These are phyloP conservation scores for Geotrichum siamense DNA, from an alignment of 1,139 yeast genomes.

Conservation along the genomic window DNA sequence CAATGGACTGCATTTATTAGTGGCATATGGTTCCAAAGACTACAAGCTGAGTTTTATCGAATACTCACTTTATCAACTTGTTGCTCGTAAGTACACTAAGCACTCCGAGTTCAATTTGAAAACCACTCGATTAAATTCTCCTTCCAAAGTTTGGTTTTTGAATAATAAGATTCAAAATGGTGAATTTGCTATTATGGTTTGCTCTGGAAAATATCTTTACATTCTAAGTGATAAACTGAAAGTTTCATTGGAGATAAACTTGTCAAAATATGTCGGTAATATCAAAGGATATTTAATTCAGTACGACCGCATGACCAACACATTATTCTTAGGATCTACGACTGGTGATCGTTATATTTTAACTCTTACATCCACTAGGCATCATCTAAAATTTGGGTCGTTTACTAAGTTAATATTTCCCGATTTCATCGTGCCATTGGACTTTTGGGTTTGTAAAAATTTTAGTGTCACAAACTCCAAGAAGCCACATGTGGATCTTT, in stretches of 20 bases:
- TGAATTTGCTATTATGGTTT: background rate
- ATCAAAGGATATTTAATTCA: background rate
- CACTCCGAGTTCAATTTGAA: background rate
- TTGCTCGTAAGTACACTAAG: conserved; percentile 2
- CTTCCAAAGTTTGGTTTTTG: conserved; percentile 10
- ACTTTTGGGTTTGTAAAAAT: conserved; percentile 10
- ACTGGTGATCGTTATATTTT: conserved; percentile 6
- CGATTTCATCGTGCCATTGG: conserved; percentile 7
- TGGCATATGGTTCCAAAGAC: background rate
- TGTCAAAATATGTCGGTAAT: background rate
- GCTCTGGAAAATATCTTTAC: background rate
- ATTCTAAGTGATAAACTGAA: conserved; percentile 4
- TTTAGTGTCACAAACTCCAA: background rate
- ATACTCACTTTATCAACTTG: conserved; percentile 6
- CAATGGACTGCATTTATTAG: conserved; percentile 2
- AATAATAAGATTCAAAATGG: background rate
- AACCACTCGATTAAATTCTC: background rate
- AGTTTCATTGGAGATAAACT: conserved; percentile 1
- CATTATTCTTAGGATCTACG: conserved; percentile 6
- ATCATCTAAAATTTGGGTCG: conserved; percentile 1
- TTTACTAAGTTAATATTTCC: conserved; percentile 12
- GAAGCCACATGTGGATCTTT: conserved; percentile 11
- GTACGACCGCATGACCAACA: conserved; percentile 8
- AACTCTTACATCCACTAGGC: background rate
- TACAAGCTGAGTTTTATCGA: background rate